Conservation (phyloP, 164 flowering plant genomes). For the Magnolia officinalis region DNA sequence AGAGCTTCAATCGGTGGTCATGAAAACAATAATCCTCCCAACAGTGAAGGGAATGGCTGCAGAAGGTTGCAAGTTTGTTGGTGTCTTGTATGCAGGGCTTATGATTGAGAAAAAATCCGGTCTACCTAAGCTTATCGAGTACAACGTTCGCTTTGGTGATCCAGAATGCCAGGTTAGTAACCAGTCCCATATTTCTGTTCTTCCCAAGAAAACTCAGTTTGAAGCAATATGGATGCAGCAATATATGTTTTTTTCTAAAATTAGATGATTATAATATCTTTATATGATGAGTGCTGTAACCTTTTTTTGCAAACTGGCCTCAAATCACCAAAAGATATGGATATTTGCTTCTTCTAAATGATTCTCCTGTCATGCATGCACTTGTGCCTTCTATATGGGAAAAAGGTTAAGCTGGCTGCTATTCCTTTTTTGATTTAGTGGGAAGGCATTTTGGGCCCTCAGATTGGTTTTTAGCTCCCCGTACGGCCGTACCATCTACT, state of each 20-base stretch:
- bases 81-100: constrained; percentile 93
- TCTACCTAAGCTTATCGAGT: constrained; percentile 87
- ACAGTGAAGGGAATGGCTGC: constrained; percentile 92
- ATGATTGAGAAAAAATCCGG: constrained; percentile 96
- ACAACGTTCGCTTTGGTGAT: constrained; percentile 97
- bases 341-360: no score
- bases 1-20: constrained; percentile 69
- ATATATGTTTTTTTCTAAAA: background rate
- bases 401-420: no score
- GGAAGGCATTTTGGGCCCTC: no score
- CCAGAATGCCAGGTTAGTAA: constrained; percentile 90
- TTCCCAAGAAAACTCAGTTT: background rate
- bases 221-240: background rate
- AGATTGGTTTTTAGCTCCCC: no score
- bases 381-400: no score
- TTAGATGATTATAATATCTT: background rate
- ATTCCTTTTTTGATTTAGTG: no score
- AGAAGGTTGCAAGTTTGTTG: constrained; percentile 92
- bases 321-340: no score
- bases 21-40: constrained; percentile 79
- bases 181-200: background rate
- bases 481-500: no score
- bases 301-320: no score
- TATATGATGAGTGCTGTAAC: background rate
- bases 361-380: no score